Base-by-base conservation (phyloP, 306 rosid genomes). In the Amphicarpaea edgeworthii region DNA sequence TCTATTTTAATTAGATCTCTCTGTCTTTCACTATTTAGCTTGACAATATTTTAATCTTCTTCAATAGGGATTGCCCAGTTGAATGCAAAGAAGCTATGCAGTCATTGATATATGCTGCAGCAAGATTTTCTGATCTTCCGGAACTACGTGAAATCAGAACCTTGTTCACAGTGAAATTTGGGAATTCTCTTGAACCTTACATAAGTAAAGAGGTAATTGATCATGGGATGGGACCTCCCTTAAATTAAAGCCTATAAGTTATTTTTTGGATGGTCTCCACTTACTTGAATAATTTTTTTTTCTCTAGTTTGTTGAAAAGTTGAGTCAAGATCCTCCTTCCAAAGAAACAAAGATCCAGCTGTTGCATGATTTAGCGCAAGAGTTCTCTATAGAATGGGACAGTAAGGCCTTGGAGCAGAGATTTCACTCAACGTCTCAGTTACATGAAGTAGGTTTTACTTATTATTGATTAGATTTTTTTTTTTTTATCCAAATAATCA, bases 51-150 rank as follows among this genome's bases (percentile, higher is more conserved):
- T 10, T 32, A 55, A 46, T 43, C 45, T 51, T 83, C 16, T 26
- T 79, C 12, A 40, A 2, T 28, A 95, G 98, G 7, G 88, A 84
- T 51, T 92, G 91, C 57, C 97, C 96, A 0, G 90, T 83, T 9
- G 93, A 92, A 73, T 92, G 98, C 79, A 90, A 81, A 72, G 97
- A 92, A 77, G 93, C 93, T 34, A 86, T 90, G 8, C 62, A 85
- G 0, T 86, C 99, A 15, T 62, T 95, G 86, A 89, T 88, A 3
- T 88, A 85, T 24, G 98, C 96, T 14, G 98, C 99, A 30, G 98
- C 98, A 43, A 84, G 98, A 55, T 89, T 92, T 70, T 76, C 96
- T 20, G 99, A 92, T 80, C 84, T 92, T 69, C 99, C 97, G 0
- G 99, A 95, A 79, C 76, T 95, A 17, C 93, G 99, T 0, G 86